Evolutionary conservation across 1,284 basidiomycete species (phyloP), one percentile per base, ranked within the genome.

Genomic region (Chondrostereum purpureum): DNA sequence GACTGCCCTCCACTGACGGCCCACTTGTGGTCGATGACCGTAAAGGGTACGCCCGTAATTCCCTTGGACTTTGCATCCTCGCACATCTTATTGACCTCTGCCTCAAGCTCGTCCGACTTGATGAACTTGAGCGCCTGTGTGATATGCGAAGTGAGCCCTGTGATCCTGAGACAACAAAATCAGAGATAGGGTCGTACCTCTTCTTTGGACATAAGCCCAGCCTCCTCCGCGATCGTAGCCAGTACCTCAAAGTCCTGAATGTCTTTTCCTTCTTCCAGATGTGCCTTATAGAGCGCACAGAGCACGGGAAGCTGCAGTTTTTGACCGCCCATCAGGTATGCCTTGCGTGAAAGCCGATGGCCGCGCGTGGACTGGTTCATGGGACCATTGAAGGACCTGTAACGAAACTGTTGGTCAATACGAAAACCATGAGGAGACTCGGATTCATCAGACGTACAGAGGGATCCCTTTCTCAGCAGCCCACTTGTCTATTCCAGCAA

Each of bases 1-100:
- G 78, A 69, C 60, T 89, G 87, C 3, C 80, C 81, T 4, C 87
- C 87, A 39, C 78, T 82, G 39, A 90, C 68, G 6, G 83, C 84
- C 83, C 85, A 90, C 55, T 80, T 80, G 14, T 79, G 77, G 56
- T 89, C 83, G 51, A 92, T 83, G 57, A 90, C 78, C 39, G 80
- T 79, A 65, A 88, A 79, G 2, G 89, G 88, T 4, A 91, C 86
- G 24, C 88, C 88, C 0, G 76, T 84, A 43, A 92, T 78, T 16
- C 87, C 87, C 48, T 79, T 79, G 24, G 69, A 69, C 50, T 78
- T 76, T 16, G 83, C 85, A 31, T 82, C 76, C 5, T 74, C 67
- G 49, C 83, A 77, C 69, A 83, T 78, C n/a, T 69, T 68, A 49
- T 81, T 70, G 1, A 91, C 82, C 50, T 86, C 84, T 42, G 72